Base-by-base conservation (phyloP, 2,329 filamentous ascomycete species). In the Atkinsonella hypoxylon region DNA sequence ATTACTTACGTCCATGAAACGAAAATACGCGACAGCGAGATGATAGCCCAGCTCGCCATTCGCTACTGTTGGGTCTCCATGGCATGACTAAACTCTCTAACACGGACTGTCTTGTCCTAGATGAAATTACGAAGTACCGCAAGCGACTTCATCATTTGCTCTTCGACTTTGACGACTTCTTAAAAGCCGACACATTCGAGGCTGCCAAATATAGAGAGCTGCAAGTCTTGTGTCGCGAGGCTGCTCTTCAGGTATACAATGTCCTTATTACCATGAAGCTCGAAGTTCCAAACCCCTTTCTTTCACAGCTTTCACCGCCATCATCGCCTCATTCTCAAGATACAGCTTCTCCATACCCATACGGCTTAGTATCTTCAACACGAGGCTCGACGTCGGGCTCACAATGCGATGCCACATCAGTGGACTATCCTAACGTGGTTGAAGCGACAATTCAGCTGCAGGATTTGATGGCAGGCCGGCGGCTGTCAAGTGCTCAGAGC, bases 101-200 rank as follows among this genome's bases (percentile, higher is more conserved):
- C 10, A 22, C 34, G 10, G 39, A 34, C 20, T 18, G 9, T 22
- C 18, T 30, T 40, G 17, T 9, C 7, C 13, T 54, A 78, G 77
- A 74, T 50, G 73, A 73, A 34, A 75, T 81, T 48, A 70, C 73
- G 49, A 62, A 68, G 43, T 72, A 70, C 52, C 68, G 76, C 44
- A 64, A 67, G 17, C 67, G 73, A 50, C 64, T 81, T 40, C 73
- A 69, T 52, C 70, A 75, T 45, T 57, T 78, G 22, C 62, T 79
- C 7, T 81, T 76, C 70, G 76, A 76, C 48, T 79, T 81, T 56
- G 77, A 81, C 50, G 76, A 80, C 49, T 78, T 67, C 55, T 62
- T 74, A 53, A 72, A 76, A 47, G 56, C 64, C 13, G 71, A 75
- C 34, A 67, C 67, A 22, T 80, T 79, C 53, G 74, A 79, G n/a